Conservation (phyloP, 345 rosid species). For the Ailanthus altissimus region DNA sequence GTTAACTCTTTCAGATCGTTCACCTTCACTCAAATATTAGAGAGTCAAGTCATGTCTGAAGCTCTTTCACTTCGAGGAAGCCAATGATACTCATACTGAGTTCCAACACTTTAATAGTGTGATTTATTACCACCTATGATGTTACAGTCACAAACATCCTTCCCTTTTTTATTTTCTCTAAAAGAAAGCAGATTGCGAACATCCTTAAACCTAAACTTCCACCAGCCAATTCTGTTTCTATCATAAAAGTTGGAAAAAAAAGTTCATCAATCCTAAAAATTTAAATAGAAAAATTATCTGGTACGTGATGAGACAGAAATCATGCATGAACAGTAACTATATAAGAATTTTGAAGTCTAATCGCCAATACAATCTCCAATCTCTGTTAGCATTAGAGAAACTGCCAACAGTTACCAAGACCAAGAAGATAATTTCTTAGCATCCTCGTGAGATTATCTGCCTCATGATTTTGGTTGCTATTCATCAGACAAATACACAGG, state of each 20-base stretch:
- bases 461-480: neutral
- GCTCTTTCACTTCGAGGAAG: neutral
- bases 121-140: neutral
- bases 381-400: neutral
- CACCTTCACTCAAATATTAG: neutral
- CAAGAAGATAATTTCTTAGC: neutral
- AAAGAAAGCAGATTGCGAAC: neutral
- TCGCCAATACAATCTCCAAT: neutral
- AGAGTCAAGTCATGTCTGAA: neutral
- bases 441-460: neutral
- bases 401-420: neutral
- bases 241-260: neutral
- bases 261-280: neutral
- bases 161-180: too few species aligned
- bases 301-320: neutral
- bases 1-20: neutral
- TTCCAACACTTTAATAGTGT: neutral
- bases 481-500: neutral
- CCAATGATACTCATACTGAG: neutral
- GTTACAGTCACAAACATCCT: neutral
- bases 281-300: neutral
- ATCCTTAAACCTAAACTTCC: neutral
- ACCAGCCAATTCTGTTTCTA: constrained; percentile 2
- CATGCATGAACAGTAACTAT: neutral
- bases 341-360: neutral